Conservation (phyloP, 495 filamentous ascomycete genomes). For the Xylaria acuta region DNA sequence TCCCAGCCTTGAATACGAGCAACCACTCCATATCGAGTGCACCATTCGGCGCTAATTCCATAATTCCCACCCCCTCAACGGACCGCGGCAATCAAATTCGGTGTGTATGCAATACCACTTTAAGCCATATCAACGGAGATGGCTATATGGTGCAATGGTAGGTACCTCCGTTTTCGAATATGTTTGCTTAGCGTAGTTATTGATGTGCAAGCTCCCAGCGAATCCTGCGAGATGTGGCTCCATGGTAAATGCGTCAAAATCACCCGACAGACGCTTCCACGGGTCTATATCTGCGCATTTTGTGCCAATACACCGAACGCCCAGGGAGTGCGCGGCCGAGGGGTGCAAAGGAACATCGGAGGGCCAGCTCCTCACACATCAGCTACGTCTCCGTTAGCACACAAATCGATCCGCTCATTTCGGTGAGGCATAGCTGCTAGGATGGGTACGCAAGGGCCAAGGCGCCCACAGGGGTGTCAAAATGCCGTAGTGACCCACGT, state of each 20-base stretch:
- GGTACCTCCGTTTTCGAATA: conserved; percentile 6
- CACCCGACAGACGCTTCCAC: conserved; percentile 67
- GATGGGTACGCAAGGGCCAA: background rate
- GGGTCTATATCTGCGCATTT: conserved; percentile 80
- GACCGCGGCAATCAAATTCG: conserved; percentile 66
- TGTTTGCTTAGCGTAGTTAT: background rate
- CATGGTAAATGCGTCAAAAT: conserved; percentile 81
- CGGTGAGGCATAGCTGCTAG: conserved; percentile 42
- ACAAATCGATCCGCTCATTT: conserved; percentile 68
- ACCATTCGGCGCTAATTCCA: conserved; percentile 32
- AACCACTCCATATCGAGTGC: conserved; percentile 28
- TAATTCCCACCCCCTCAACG: conserved; percentile 68
- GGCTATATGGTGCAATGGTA: conserved; percentile 88
- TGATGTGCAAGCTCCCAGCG: conserved; percentile 55
- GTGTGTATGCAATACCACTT: conserved; percentile 71
- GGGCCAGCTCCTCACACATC: conserved; percentile 40
- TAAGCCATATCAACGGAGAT: conserved; percentile 58
- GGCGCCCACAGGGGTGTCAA: background rate
- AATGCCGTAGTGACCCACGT: background rate
- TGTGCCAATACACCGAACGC: conserved; percentile 75
- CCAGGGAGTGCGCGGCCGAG: conserved; percentile 63
- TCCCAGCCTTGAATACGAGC: conserved; percentile 39
- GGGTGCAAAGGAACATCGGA: conserved; percentile 49
- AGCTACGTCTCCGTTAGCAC: conserved; percentile 66
- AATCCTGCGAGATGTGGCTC: conserved; percentile 86